Base-by-base conservation (phyloP, 2,329 filamentous ascomycete genomes). In the Aspergillus melleus region DNA sequence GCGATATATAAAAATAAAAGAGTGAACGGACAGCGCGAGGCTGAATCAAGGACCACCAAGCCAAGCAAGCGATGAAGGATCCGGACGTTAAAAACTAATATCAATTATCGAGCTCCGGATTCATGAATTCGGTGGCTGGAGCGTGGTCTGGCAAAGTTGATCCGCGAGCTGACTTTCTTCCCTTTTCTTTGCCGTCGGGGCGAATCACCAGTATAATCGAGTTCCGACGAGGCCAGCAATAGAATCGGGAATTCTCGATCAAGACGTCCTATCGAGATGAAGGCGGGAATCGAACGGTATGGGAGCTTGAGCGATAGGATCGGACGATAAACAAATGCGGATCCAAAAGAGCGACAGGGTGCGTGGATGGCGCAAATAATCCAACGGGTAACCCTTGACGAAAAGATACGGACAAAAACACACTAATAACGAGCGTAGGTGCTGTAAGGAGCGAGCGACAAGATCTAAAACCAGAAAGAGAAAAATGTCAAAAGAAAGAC, bases 381-480 rank as follows among this genome's bases (percentile, higher is more conserved):
- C 61, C 61, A 64, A 61, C 61, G 57, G 47, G 51, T 52, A 55
- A 54, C 60, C 64, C 62, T 62, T 46, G 19, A 26, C 24, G 24
- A 50, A 20, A 54, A 59, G 55, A 39, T 32, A 30, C 29, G 26
- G 52, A 42, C 56, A 54, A 55, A 49, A 59, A 57, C 50, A 53
- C 61, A 53, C 42, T 52, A 53, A 55, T 68, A 72, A 68, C 66
- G 70, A 72, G 61, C 58, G 70, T 68, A 30, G 51, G 51, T 55
- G 60, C 57, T 55, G 65, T 68, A 65, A 68, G 63, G 63, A 72
- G 64, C 64, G 69, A 71, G 64, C 64, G 68, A 69, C 64, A 60
- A 60, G 58, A 61, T 67, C 64, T 65, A 59, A 36, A 61, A 55
- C 22, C 56, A 50, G 49, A 54, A 53, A 53, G 58, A 58, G 49